Conservation (phyloP, 495 filamentous ascomycete species). For the Aspergillus wentii region DNA sequence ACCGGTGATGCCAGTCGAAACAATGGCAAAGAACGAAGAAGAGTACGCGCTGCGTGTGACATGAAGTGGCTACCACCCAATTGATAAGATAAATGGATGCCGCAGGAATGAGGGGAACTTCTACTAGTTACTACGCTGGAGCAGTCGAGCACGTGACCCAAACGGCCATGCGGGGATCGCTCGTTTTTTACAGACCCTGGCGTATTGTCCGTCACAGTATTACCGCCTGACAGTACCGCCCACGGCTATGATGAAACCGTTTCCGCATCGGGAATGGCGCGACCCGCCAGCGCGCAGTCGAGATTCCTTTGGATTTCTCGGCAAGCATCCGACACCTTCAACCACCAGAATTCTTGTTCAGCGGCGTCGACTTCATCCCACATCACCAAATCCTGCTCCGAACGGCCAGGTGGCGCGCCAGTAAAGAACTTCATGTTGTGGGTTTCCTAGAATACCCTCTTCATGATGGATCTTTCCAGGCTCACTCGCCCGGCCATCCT, state of each 20-base stretch:
- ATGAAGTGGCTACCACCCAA: conserved; percentile 5
- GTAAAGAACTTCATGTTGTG: conserved; percentile 1
- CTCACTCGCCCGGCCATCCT: conserved; percentile 38
- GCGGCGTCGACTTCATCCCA: too few species aligned
- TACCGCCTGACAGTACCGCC: neutral
- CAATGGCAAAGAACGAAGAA: conserved; percentile 10
- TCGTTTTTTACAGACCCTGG: too few species aligned
- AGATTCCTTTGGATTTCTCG: conserved; percentile 21
- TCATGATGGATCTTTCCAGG: conserved; percentile 34
- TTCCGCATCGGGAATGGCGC: conserved; percentile 4
- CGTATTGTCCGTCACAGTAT: neutral
- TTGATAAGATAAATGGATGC: neutral
- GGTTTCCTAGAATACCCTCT: too few species aligned
- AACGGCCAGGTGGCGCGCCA: conserved; percentile 1
- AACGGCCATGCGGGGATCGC: too few species aligned
- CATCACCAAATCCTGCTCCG: too few species aligned
- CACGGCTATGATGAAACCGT: conserved; percentile 10
- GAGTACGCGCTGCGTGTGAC: conserved; percentile 8
- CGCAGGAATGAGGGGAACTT: neutral
- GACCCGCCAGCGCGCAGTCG: conserved; percentile 21
- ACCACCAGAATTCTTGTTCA: too few species aligned
- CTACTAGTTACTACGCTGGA: too few species aligned
- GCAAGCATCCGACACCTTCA: conserved; percentile 1
- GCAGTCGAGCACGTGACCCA: too few species aligned
- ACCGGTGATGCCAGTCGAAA: neutral